Evolutionary conservation across 2,329 filamentous ascomycete species (phyloP), one percentile per base, ranked within the genome.

Genomic region (Akanthomyces dipterigenus): DNA sequence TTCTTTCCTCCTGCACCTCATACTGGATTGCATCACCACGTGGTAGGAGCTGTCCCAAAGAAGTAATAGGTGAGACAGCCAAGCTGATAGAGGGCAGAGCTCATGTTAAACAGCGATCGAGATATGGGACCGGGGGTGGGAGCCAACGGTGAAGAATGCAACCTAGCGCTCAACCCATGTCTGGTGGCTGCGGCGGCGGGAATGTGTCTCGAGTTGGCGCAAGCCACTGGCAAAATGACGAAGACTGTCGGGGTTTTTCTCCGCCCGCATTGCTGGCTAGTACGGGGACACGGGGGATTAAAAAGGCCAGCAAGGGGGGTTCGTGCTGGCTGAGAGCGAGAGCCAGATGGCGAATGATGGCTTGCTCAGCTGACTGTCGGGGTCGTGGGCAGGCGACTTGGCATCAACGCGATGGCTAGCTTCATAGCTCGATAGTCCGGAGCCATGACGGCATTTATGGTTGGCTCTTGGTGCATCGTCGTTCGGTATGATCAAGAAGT

Each of bases 151-250:
- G 34, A 53, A 46, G 57, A 60, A 60, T 53, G 57, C 28, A 38
- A 46, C 57, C 36, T 50, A 50, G 24, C 36, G 38, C 46, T 22
- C 28, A 4, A 46, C 36, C 55, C 46, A 34, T 40, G 34, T 51
- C 56, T 2, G 16, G n/a, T 40, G 36, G 36, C 38, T 43, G 3
- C 11, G 24, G 12, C 34, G 40, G n/a, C n/a, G 34, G 57, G 57
- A 60, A 60, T 60, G 57, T 54, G 56, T 60, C 48, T 60, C 20
- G 40, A 48, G 20, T 38, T 28, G 28, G 28, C 26, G 49, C 48
- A 34, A 53, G 48, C 57, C 48, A 60, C 57, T 26, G 11, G 26
- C 48, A 60, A 12, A 2, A 53, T 45, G 40, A 53, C 22, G 28
- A 36, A 11, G 7, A 34, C n/a, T 9, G 5, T 26, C 16, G 26